Percentiles rank a stretch among this genome's conserved stretches.
Conservation (phyloP, 768 basidiomycete species). For the Mrakia frigida region DNA sequence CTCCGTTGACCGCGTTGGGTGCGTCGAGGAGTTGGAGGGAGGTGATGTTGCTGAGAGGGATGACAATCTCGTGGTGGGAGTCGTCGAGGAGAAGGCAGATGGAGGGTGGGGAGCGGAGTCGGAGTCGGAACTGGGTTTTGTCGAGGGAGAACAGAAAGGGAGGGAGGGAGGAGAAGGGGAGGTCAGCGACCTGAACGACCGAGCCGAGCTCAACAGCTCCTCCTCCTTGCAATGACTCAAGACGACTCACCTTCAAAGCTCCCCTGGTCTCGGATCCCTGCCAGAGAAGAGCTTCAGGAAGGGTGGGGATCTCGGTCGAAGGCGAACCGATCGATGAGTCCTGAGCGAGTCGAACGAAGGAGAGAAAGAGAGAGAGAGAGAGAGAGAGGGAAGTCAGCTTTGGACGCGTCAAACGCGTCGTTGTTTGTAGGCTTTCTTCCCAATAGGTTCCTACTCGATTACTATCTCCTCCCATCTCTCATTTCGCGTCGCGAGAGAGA, state of each 20-base stretch:
- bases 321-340: not conserved
- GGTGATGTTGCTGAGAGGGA: constrained; percentile 22
- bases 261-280: constrained; percentile 23
- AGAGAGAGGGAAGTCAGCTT: not conserved
- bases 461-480: too few relatives aligned
- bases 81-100: constrained; percentile 31
- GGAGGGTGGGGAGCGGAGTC: constrained; percentile 18
- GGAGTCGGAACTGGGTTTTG: constrained; percentile 22
- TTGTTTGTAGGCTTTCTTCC: not conserved
- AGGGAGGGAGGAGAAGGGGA: not conserved
- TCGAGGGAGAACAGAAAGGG: not conserved
- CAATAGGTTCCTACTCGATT: not conserved
- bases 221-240: too few relatives aligned
- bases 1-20: not conserved
- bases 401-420: too few relatives aligned
- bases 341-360: not conserved
- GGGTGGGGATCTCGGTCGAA: not conserved
- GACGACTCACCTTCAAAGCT: constrained; percentile 25
- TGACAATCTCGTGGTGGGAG: constrained; percentile 28
- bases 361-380: too few relatives aligned
- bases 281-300: constrained; percentile 22
- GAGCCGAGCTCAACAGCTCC: too few relatives aligned
- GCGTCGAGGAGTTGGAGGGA: constrained; percentile 21
- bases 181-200: not conserved
- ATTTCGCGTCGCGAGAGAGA: not conserved